phyloP scores from a whole-genome alignment of 2,329 filamentous ascomycete genomes.

The Dactylellina sp. region DNA sequence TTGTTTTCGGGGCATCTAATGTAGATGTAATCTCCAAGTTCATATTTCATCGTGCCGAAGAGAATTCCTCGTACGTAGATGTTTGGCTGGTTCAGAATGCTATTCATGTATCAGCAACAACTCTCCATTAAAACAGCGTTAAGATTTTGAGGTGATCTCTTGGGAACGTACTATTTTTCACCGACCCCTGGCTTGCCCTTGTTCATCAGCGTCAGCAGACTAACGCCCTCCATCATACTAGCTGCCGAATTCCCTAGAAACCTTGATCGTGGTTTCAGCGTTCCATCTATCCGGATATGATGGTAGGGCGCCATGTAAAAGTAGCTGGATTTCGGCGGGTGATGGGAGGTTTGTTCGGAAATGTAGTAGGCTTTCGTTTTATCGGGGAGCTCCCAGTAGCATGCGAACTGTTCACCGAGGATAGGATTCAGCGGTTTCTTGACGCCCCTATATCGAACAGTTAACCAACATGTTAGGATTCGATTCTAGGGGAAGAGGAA shows the following conservation, averaged over 20 bases:
- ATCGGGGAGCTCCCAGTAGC: conserved; percentile 93
- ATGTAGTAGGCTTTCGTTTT: conserved; percentile 92
- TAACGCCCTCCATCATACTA: conserved; percentile 97
- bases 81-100: conserved; percentile 91
- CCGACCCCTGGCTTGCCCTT: conserved; percentile 75
- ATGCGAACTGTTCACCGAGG: conserved; percentile 91
- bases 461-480: not conserved
- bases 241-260: conserved; percentile 97
- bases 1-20: conserved; percentile 90
- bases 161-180: conserved; percentile 82
- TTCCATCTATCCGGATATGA: conserved; percentile 93
- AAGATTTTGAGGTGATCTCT: not conserved
- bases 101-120: not conserved
- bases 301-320: conserved; percentile 98
- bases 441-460: conserved; percentile 75
- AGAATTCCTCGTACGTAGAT: conserved; percentile 98
- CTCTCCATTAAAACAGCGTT: not conserved
- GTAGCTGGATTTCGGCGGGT: conserved; percentile 98
- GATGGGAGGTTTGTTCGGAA: conserved; percentile 96
- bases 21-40: conserved; percentile 94
- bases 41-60: conserved; percentile 99
- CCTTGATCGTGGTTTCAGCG: conserved; percentile 91
- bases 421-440: conserved; percentile 99
- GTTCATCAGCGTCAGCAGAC: conserved; percentile 84
- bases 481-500: not conserved